A percentile compares a stretch with the other conserved stretches of the same genome.
These are phyloP conservation scores for Ilyonectria sp. DNA, from an alignment of 2,329 filamentous ascomycete species.

Conservation along the genomic window DNA sequence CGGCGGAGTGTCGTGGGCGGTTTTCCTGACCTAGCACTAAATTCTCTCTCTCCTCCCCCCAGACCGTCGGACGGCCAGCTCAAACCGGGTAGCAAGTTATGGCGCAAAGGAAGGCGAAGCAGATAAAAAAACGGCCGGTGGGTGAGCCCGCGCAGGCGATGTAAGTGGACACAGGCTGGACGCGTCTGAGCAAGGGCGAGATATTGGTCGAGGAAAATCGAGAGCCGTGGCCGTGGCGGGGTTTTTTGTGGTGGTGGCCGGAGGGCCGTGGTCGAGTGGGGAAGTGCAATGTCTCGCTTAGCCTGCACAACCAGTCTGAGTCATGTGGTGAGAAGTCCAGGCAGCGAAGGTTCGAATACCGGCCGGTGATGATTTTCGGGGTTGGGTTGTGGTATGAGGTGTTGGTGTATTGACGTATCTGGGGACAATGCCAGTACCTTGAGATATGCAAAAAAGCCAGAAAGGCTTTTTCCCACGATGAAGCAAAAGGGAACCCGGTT, in stretches of 20 bases:
- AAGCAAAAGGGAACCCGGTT: neutral
- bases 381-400: neutral
- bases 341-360: constrained; percentile 48
- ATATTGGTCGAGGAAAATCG: constrained; percentile 46
- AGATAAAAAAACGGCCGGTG: neutral
- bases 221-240: constrained; percentile 41
- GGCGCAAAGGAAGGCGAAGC: neutral
- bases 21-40: neutral
- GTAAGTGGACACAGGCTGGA: constrained; percentile 22
- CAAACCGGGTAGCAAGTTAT: constrained; percentile 10
- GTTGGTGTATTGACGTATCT: neutral
- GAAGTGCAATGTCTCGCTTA: constrained; percentile 41
- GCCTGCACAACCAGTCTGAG: constrained; percentile 23
- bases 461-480: neutral
- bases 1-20: neutral
- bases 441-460: neutral
- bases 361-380: constrained; percentile 34
- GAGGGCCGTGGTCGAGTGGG: constrained; percentile 51
- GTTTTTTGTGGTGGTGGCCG: constrained; percentile 33
- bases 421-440: neutral
- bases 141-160: constrained; percentile 8
- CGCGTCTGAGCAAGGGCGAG: constrained; percentile 30
- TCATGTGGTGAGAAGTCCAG: constrained; percentile 34
- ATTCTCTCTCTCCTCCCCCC: constrained; percentile 29
- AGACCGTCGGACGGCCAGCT: constrained; percentile 35